Evolutionary conservation across 176 grass and related monocot genomes (phyloP).

Genomic region (Panicum miliaceum): DNA sequence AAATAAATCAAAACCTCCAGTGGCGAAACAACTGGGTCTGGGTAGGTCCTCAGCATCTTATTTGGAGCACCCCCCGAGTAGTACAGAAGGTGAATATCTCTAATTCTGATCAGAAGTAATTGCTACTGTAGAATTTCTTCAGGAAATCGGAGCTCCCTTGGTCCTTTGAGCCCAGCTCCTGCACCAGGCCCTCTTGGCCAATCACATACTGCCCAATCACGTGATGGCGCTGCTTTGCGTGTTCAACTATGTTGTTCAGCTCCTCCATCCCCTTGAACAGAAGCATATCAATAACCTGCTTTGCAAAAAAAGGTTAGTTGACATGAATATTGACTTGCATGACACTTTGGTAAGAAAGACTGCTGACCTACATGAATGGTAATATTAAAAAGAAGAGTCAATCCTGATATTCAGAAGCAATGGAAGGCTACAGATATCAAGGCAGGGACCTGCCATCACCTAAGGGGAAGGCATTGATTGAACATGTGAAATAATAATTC

Average conservation of each 20-base stretch:
- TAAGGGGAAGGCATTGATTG: background rate
- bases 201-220: slow-evolving; percentile 90
- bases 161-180: slow-evolving; percentile 61
- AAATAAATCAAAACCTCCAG: slow-evolving; percentile 34
- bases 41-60: slow-evolving; percentile 45
- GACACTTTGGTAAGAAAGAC: background rate
- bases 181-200: slow-evolving; percentile 55
- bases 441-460: background rate
- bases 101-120: slow-evolving; percentile 64
- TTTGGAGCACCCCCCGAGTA: slow-evolving; percentile 29
- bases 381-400: background rate
- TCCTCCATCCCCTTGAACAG: slow-evolving; percentile 90
- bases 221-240: slow-evolving; percentile 95
- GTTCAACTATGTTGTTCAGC: slow-evolving; percentile 75
- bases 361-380: background rate
- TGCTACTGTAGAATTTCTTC: slow-evolving; percentile 86
- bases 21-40: slow-evolving; percentile 10
- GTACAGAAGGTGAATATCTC: slow-evolving; percentile 23
- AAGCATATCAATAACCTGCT: slow-evolving; percentile 95
- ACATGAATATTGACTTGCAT: background rate
- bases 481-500: background rate
- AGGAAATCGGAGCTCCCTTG: slow-evolving; percentile 72
- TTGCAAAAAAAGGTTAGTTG: background rate
- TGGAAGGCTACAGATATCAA: background rate
- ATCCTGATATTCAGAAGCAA: background rate